Base-by-base conservation (phyloP, 345 rosid genomes). In the Eucalyptus pauciflora region DNA sequence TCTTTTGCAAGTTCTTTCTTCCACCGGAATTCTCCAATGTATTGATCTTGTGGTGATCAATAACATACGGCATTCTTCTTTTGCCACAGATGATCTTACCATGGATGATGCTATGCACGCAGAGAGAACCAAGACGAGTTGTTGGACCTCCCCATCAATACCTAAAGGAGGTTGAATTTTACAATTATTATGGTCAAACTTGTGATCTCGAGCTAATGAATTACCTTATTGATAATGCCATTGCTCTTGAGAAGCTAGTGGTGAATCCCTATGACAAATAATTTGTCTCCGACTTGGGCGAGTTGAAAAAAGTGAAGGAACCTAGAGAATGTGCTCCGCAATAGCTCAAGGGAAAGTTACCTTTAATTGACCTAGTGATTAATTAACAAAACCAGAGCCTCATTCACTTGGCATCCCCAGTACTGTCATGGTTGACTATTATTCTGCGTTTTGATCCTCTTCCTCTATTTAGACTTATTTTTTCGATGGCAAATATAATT, bases 211-310 rank as follows among this genome's bases (percentile, higher is more conserved):
- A 64, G 33, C 18, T 67, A 31, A 22, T 67, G 79, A 67, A n/a
- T 67, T 60, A n/a, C 20, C 79, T 67, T 2, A 16, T 31, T 11
- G 1, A 67, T 4, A 15, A 67, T 67, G 79, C 0, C 22, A 8
- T n/a, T 67, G 11, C 11, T 67, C 41, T n/a, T 31, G 41, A n/a
- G 79, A 67, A 64, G 17, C 8, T 64, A 64, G 37, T 64, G 37
- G 76, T 0, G 20, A 64, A n/a, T n/a, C 41, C 76, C 0, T n/a
- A 5, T 64, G 10, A n/a, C 37, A 0, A n/a, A 64, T 41, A 64
- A 64, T 64, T 3, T 7, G 18, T 29, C 71, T 29, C 3, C 3
- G 1, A n/a, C 33, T 52, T 52, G 24, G 56, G 3, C 13, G 0
- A 3, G 76, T n/a, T 31, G 31, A 31, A n/a, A 67, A n/a, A 15